These are phyloP conservation scores for Ophiosphaerella korrae DNA, from an alignment of 2,329 filamentous ascomycete genomes.

Conservation along the genomic window DNA sequence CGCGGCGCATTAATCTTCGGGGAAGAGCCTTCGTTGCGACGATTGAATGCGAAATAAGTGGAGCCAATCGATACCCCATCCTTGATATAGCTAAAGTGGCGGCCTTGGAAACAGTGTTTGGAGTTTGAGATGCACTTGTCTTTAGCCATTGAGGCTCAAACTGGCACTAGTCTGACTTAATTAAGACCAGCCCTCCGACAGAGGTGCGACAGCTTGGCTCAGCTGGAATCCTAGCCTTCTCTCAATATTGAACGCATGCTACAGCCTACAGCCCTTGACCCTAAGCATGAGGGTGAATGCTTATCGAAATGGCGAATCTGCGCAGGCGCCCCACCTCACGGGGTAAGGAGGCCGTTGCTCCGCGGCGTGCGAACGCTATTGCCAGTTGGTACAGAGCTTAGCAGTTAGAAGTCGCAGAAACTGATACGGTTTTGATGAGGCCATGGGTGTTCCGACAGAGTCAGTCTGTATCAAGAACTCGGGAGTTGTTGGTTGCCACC, in stretches of 20 bases:
- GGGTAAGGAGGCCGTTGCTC: neutral
- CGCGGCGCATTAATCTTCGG: constrained; percentile 37
- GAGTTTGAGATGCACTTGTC: constrained; percentile 23
- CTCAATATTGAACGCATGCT: constrained; percentile 8
- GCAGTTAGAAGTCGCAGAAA: constrained; percentile 3
- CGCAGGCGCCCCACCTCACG: constrained; percentile 22
- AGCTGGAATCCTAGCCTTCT: constrained; percentile 7
- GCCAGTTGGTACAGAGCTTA: neutral
- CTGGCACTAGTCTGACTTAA: constrained; percentile 18
- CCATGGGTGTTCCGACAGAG: neutral
- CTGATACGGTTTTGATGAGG: neutral
- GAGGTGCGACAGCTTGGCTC: constrained; percentile 41
- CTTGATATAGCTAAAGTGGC: constrained; percentile 7
- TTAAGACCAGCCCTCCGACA: constrained; percentile 26
- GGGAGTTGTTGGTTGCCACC: neutral
- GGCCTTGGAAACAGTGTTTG: constrained; percentile 13
- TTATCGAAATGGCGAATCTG: constrained; percentile 19
- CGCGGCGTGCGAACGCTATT: neutral
- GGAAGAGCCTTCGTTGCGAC: constrained; percentile 39
- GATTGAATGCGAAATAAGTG: constrained; percentile 30
- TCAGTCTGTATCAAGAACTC: neutral
- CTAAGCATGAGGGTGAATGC: constrained; percentile 13
- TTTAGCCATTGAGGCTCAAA: constrained; percentile 24
- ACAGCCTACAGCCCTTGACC: neutral
- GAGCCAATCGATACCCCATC: constrained; percentile 28